These are phyloP conservation scores for Cercophora samala DNA, from an alignment of 495 filamentous ascomycete genomes.

Conservation along the genomic window DNA sequence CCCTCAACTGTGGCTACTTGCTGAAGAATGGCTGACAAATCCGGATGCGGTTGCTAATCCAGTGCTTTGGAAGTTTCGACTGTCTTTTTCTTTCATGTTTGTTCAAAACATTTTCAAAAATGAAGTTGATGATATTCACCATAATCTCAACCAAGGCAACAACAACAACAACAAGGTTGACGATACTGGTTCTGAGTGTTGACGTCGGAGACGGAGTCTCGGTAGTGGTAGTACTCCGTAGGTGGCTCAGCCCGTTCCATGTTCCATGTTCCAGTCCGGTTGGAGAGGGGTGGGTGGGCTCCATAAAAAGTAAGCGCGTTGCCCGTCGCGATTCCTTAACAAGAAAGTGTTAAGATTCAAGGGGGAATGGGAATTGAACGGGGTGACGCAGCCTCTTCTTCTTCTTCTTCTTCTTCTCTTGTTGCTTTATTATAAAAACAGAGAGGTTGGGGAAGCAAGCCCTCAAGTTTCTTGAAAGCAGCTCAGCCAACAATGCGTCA, in stretches of 20 bases:
- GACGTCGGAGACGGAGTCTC: background rate
- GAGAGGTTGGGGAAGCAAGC: constrained; percentile 2
- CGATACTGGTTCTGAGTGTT: background rate
- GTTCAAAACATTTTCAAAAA: background rate
- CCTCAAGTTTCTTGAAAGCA: background rate
- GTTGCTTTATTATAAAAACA: background rate
- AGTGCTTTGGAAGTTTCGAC: background rate
- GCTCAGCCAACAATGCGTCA: constrained; percentile 18
- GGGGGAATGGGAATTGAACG: background rate
- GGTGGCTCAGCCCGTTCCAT: background rate
- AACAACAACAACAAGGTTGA: background rate
- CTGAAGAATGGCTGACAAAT: constrained; percentile 15
- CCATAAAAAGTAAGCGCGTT: background rate
- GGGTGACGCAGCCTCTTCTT: background rate
- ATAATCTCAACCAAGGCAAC: background rate
- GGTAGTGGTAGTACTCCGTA: too few species aligned
- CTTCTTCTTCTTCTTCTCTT: background rate
- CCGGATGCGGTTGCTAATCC: background rate
- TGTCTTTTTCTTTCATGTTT: background rate
- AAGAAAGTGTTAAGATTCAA: background rate
- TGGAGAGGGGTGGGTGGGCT: background rate
- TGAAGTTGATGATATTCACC: background rate
- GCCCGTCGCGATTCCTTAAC: background rate
- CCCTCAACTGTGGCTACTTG: background rate
- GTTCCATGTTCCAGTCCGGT: too few species aligned